Conservation (phyloP, 495 filamentous ascomycete genomes). For the Entonaema liquescens region DNA sequence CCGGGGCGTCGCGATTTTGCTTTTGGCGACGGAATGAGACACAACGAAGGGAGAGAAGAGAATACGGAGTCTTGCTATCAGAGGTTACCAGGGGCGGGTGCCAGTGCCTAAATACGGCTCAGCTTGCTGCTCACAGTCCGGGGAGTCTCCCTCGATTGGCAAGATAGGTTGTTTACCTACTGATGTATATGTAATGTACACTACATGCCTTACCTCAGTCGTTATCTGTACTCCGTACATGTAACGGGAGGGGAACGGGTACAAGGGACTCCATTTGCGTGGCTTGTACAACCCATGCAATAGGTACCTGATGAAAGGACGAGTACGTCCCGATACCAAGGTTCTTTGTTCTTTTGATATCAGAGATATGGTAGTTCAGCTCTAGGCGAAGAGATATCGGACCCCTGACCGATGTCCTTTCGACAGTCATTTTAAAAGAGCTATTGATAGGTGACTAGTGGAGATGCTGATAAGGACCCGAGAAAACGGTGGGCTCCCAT, state of each 20-base stretch:
- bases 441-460: conserved; percentile 28
- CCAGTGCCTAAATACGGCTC: conserved; percentile 35
- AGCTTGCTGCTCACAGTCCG: conserved; percentile 7
- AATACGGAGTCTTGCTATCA: conserved; percentile 10
- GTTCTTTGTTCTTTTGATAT: conserved; percentile 21
- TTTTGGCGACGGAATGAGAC: conserved; percentile 18
- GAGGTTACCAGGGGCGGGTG: conserved; percentile 32
- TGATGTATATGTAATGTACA: conserved; percentile 11
- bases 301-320: not conserved
- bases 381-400: no score
- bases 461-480: conserved; percentile 42
- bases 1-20: conserved; percentile 23
- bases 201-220: conserved; percentile 15
- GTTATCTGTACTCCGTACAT: conserved; percentile 15
- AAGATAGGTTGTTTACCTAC: not conserved
- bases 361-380: conserved; percentile 15
- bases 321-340: conserved; percentile 27
- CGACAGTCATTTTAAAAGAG: conserved; percentile 29
- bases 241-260: conserved; percentile 3
- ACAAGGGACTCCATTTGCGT: conserved; percentile 11
- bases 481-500: conserved; percentile 28
- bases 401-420: conserved; percentile 5
- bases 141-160: conserved; percentile 32
- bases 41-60: conserved; percentile 26
- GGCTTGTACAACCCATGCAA: conserved; percentile 12